Evolutionary conservation across 2,329 filamentous ascomycete genomes (phyloP).

Genomic region (Sporothrix euskadiensis): DNA sequence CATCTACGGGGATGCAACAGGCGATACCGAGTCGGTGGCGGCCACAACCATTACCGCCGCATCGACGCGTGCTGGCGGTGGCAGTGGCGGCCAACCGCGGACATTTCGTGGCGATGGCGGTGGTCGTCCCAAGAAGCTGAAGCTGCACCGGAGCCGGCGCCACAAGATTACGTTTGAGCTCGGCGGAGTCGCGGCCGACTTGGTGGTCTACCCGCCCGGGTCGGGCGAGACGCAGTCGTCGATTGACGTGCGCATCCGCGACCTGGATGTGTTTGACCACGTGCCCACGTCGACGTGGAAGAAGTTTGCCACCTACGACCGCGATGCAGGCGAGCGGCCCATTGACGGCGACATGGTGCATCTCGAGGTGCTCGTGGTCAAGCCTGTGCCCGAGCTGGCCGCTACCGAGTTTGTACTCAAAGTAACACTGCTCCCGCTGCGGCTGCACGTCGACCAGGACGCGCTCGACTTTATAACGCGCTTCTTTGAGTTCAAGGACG

Average conservation of each 20-base stretch:
- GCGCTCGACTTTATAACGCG: slow-evolving; percentile 94
- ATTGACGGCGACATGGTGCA: slow-evolving; percentile 87
- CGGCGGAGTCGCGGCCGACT: slow-evolving; percentile 75
- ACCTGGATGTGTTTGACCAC: slow-evolving; percentile 91
- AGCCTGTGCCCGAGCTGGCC: slow-evolving; percentile 77
- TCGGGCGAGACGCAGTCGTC: slow-evolving; percentile 84
- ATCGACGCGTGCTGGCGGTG: slow-evolving; percentile 45
- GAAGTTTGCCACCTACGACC: slow-evolving; percentile 94
- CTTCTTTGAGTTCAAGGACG: slow-evolving; percentile 97
- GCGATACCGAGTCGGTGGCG: slow-evolving; percentile 77
- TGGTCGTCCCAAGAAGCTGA: slow-evolving; percentile 57
- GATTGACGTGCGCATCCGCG: slow-evolving; percentile 76
- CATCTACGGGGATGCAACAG: slow-evolving; percentile 74
- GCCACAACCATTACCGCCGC: slow-evolving; percentile 66
- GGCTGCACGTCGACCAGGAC: slow-evolving; percentile 95
- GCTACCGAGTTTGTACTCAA: slow-evolving; percentile 88
- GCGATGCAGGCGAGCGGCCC: slow-evolving; percentile 82
- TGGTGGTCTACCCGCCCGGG: slow-evolving; percentile 75
- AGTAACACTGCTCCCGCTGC: slow-evolving; percentile 75
- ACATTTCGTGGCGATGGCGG: not conserved
- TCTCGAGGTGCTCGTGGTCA: slow-evolving; percentile 83
- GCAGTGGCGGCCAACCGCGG: not conserved
- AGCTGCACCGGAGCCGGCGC: slow-evolving; percentile 78
- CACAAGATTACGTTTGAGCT: slow-evolving; percentile 97
- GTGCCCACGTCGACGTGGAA: slow-evolving; percentile 96